Evolutionary conservation across 1,284 basidiomycete species (phyloP), one percentile per base, ranked within the genome.

Genomic region (Naganishia sp.): DNA sequence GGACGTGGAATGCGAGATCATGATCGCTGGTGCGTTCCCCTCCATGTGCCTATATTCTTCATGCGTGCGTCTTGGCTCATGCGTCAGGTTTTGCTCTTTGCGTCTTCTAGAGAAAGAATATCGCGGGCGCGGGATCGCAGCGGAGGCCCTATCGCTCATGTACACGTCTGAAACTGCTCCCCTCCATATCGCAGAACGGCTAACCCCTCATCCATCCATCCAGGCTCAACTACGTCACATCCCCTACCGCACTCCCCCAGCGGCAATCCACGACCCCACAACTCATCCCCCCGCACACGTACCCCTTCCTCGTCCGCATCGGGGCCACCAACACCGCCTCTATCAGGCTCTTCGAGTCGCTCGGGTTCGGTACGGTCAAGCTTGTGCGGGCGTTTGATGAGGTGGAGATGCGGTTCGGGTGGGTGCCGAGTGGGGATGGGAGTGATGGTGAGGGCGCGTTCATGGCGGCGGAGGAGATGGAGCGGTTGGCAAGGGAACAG

Each of bases 1-100:
- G 33, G 86, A 82, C 59, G 83, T 86, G 23, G 91, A 94, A 73
- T 81, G 84, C 65, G 84, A 86, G 75, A 86, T 94, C 69, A 95
- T 94, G 92, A 88, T 95, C 71, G 90, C 90, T 60, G 86, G 88
- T 85, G 68, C 64, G 82, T 69, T 57, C 6, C 36, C 33, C 21
- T 1, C 33, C 28, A 31, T 31, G 33, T 25, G 42, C 9, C 5
- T 16, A 15, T 6, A 21, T 21, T 21, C 21, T 21, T 1, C 21
- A 21, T 21, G 21, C 21, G 21, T 21, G 21, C 21, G 21, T 21
- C 21, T 21, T 21, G 28, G 28, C 28, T 28, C 28, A 28, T 5
- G 28, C 28, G 28, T 33, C 15, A 43, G 1, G 43, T 13, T n/a
- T 15, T 50, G 21, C 55, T 64, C 50, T 69, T 54, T 65, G 60